Evolutionary conservation across 805 yeast genomes (phyloP).

Genomic region (Yarrowia bubula): DNA sequence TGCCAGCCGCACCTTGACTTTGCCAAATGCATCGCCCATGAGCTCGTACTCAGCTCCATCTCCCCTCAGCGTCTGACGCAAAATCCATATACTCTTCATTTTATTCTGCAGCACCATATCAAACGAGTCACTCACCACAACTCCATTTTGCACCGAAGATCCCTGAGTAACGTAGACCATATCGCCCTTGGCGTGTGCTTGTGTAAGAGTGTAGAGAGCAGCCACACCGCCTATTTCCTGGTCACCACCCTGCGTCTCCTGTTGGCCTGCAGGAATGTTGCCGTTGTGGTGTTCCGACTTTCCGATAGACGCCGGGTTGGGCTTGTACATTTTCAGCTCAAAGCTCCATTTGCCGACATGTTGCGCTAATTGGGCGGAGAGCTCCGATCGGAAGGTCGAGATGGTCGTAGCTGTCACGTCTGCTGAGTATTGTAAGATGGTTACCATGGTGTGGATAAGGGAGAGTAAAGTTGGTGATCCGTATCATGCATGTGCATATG

Average conservation of each 20-base stretch:
- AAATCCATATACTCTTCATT: slow-evolving; percentile 66
- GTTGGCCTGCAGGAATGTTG: slow-evolving; percentile 16
- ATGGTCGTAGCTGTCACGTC: slow-evolving; percentile 45
- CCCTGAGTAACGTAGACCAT: slow-evolving; percentile 37
- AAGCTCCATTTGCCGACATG: slow-evolving; percentile 65
- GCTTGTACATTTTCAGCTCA: slow-evolving; percentile 64
- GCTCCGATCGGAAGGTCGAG: slow-evolving; percentile 65
- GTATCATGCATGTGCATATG: background rate
- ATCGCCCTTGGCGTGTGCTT: slow-evolving; percentile 36
- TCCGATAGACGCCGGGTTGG: slow-evolving; percentile 50
- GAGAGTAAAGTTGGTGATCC: background rate
- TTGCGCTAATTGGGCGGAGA: slow-evolving; percentile 65
- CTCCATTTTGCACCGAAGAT: slow-evolving; percentile 22
- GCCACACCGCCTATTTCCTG: slow-evolving; percentile 23
- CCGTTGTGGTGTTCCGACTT: background rate
- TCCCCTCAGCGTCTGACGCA: slow-evolving; percentile 67
- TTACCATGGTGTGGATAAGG: background rate
- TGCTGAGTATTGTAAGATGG: slow-evolving; percentile 15
- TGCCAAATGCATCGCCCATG: slow-evolving; percentile 41
- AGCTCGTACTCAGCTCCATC: slow-evolving; percentile 68
- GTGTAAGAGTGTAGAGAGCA: slow-evolving; percentile 37
- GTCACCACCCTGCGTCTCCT: background rate
- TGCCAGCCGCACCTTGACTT: slow-evolving; percentile 57
- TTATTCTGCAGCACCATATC: slow-evolving; percentile 56
- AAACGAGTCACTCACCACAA: slow-evolving; percentile 56